Conservation (phyloP, 2,329 filamentous ascomycete genomes). For the Clonostachys chloroleuca region DNA sequence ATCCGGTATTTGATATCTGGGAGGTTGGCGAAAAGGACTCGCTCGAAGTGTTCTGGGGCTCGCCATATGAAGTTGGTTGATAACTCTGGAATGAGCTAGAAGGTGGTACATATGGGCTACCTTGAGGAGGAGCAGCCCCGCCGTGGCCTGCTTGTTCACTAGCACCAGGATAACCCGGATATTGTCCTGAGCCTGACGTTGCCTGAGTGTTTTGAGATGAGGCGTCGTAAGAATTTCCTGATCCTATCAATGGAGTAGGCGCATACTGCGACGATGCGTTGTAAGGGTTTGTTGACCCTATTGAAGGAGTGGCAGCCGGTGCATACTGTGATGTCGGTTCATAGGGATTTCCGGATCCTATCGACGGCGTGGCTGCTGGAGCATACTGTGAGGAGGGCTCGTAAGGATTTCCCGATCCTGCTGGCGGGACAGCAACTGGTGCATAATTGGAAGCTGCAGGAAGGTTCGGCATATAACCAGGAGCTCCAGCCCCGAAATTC, state of each 20-base stretch:
- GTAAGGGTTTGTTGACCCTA: constrained; percentile 18
- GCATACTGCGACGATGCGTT: constrained; percentile 32
- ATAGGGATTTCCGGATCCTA: constrained; percentile 15
- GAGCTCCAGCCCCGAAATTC: constrained; percentile 51
- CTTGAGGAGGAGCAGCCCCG: constrained; percentile 5
- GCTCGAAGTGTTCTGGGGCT: not conserved
- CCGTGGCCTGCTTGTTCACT: constrained; percentile 16
- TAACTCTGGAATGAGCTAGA: not conserved
- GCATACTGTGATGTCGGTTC: constrained; percentile 12
- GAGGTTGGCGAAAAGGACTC: not conserved
- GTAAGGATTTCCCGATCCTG: constrained; percentile 18
- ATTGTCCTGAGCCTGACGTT: constrained; percentile 11
- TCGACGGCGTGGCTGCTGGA: constrained; percentile 12
- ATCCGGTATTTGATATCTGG: not conserved
- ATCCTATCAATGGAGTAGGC: constrained; percentile 9
- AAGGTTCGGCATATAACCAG: constrained; percentile 11
- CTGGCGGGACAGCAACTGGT: constrained; percentile 13
- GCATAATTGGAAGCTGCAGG: not conserved
- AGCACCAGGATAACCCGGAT: constrained; percentile 24
- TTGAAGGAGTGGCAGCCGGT: constrained; percentile 12
- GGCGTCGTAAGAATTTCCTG: constrained; percentile 21
- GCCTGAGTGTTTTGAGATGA: constrained; percentile 46
- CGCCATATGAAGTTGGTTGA: not conserved
- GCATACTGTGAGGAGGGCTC: constrained; percentile 32
- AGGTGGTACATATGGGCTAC: constrained; percentile 11